These are phyloP conservation scores for Ilex aquifolium DNA, from an alignment of 257 asterid species.

Conservation along the genomic window DNA sequence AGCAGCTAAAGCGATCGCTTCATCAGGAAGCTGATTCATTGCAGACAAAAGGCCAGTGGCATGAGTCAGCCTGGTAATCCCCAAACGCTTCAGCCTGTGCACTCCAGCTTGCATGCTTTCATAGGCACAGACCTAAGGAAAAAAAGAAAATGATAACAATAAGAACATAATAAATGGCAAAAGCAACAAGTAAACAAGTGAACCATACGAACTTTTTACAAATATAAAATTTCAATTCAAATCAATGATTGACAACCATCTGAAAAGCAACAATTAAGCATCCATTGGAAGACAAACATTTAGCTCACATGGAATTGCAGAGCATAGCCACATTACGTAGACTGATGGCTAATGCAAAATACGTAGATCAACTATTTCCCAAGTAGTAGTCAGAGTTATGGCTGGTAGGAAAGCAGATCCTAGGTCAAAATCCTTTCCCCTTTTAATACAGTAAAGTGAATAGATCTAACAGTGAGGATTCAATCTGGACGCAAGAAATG, in stretches of 20 bases:
- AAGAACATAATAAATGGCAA: slow-evolving; percentile 11
- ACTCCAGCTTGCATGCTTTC: slow-evolving; percentile 99
- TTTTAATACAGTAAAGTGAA: too few relatives aligned
- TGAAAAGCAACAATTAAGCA: background rate
- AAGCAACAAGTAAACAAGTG: background rate
- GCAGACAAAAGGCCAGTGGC: slow-evolving; percentile 92
- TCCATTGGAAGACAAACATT: background rate
- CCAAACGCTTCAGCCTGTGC: slow-evolving; percentile 85
- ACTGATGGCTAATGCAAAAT: too few relatives aligned
- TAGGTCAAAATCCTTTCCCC: too few relatives aligned
- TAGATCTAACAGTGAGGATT: too few relatives aligned
- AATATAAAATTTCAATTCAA: background rate
- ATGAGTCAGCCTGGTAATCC: slow-evolving; percentile 71
- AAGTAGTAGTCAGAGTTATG: too few relatives aligned
- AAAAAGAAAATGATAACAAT: slow-evolving; percentile 5
- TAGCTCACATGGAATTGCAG: background rate
- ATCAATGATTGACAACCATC: background rate
- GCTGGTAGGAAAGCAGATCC: too few relatives aligned
- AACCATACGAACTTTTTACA: background rate
- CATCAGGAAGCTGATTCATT: slow-evolving; percentile 99
- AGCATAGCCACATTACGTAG: background rate
- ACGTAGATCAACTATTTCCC: too few relatives aligned
- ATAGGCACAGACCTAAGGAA: slow-evolving; percentile 78
- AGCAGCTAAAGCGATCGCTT: slow-evolving; percentile 96
- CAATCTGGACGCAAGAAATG: too few relatives aligned